These are phyloP conservation scores for Linum lewisii DNA, from an alignment of 345 rosid genomes.

Conservation along the genomic window DNA sequence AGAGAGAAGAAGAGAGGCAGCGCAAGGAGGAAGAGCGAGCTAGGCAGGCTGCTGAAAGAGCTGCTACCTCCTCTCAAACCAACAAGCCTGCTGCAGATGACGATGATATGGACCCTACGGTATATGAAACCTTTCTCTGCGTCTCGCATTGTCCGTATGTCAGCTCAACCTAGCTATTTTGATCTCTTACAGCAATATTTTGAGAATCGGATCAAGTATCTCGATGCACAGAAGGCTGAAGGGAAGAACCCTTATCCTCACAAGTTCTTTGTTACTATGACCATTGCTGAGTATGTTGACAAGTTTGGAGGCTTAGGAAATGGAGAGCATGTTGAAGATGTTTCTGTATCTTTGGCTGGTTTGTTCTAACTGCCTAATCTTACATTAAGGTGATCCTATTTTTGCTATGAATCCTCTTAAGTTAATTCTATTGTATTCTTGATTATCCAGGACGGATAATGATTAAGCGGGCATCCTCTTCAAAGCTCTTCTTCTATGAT, in stretches of 20 bases:
- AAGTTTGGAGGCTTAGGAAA: slow-evolving; percentile 48
- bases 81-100: slow-evolving; percentile 44
- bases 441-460: slow-evolving; percentile 63
- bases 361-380: slow-evolving; percentile 3
- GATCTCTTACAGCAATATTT: slow-evolving; percentile 66
- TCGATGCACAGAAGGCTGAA: slow-evolving; percentile 52
- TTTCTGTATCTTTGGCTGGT: slow-evolving; percentile 63
- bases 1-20: slow-evolving; percentile 70
- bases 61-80: slow-evolving; percentile 4
- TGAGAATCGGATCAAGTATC: slow-evolving; percentile 68
- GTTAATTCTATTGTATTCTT: slow-evolving; percentile 1
- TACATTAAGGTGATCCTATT: neutral
- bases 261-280: slow-evolving; percentile 48
- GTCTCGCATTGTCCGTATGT: neutral
- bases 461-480: slow-evolving; percentile 80
- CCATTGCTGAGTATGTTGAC: slow-evolving; percentile 49
- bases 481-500: slow-evolving; percentile 89
- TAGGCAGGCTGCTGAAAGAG: slow-evolving; percentile 37
- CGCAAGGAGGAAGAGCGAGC: slow-evolving; percentile 67
- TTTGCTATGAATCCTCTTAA: too few relatives aligned
- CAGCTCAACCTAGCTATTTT: neutral
- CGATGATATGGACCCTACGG: slow-evolving; percentile 97
- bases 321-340: slow-evolving; percentile 68
- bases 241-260: slow-evolving; percentile 86
- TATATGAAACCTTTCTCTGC: slow-evolving; percentile 14